A percentile compares a stretch with the other conserved stretches of the same genome.
Evolutionary conservation across 2,329 filamentous ascomycete species (phyloP).

Genomic region (Chlorencoelia australis): DNA sequence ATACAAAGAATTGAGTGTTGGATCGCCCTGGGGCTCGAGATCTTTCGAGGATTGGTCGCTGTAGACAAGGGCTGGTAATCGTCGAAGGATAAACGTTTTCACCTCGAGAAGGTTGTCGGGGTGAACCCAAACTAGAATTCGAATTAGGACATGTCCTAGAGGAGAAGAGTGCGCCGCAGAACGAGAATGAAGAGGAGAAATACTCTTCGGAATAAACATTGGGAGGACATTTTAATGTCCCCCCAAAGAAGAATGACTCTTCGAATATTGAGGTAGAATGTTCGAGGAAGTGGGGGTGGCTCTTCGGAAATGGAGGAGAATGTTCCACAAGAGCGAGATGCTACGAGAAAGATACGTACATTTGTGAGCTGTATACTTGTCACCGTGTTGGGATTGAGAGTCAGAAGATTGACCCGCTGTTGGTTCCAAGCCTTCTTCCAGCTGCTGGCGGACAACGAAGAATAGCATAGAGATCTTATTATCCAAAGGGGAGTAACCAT

Average conservation of each 20-base stretch:
- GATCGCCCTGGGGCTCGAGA: conserved; percentile 69
- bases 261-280: background rate
- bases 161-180: background rate
- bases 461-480: conserved; percentile 93
- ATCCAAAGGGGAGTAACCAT: conserved; percentile 77
- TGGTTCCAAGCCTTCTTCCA: conserved; percentile 46
- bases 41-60: conserved; percentile 80
- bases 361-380: conserved; percentile 77
- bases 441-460: conserved; percentile 78
- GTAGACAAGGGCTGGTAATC: conserved; percentile 84
- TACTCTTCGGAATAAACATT: too few relatives aligned
- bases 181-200: too few relatives aligned
- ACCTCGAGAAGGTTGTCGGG: conserved; percentile 92
- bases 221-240: too few relatives aligned
- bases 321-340: too few relatives aligned
- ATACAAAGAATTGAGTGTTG: conserved; percentile 89
- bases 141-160: conserved; percentile 24
- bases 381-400: conserved; percentile 48
- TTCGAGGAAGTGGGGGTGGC: too few relatives aligned
- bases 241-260: too few relatives aligned
- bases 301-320: too few relatives aligned
- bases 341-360: conserved; percentile 57
- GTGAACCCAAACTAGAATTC: conserved; percentile 73
- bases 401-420: conserved; percentile 26
- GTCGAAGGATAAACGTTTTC: conserved; percentile 88